A percentile compares a stretch with the other conserved stretches of the same genome.
Evolutionary conservation across 164 flowering plant genomes (phyloP).

Genomic region (Paratinospora sagittata): DNA sequence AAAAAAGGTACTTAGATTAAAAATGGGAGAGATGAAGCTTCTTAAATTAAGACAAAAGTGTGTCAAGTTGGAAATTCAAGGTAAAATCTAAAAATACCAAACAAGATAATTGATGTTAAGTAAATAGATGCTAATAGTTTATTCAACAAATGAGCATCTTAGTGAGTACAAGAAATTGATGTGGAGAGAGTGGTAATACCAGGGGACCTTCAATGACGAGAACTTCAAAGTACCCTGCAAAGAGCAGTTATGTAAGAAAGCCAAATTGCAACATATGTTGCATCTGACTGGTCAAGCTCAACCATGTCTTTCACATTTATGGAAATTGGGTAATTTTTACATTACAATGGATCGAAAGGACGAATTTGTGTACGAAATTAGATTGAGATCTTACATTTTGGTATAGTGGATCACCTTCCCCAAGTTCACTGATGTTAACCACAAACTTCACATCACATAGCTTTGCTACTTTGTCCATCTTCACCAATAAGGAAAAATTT

Average conservation of each 20-base stretch:
- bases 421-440: slow-evolving; percentile 54
- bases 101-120: no score
- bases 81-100: no score
- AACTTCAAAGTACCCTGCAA: slow-evolving; percentile 44
- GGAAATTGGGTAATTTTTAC: neutral
- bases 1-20: no score
- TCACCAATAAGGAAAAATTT: slow-evolving; percentile 21
- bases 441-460: slow-evolving; percentile 43
- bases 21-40: no score
- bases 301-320: neutral
- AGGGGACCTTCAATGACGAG: slow-evolving; percentile 42
- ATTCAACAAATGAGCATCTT: no score
- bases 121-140: no score
- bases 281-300: neutral
- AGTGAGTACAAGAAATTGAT: no score
- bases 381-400: slow-evolving; percentile 43
- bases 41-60: no score
- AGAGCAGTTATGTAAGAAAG: slow-evolving; percentile 2
- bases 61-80: no score
- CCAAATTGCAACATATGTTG: neutral
- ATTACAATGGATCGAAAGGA: neutral
- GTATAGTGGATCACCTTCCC: slow-evolving; percentile 53
- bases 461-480: slow-evolving; percentile 55
- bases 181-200: slow-evolving; percentile 30
- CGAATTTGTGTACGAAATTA: neutral